phyloP scores from a whole-genome alignment of 1,284 basidiomycete species.

The Baeospora myosura region DNA sequence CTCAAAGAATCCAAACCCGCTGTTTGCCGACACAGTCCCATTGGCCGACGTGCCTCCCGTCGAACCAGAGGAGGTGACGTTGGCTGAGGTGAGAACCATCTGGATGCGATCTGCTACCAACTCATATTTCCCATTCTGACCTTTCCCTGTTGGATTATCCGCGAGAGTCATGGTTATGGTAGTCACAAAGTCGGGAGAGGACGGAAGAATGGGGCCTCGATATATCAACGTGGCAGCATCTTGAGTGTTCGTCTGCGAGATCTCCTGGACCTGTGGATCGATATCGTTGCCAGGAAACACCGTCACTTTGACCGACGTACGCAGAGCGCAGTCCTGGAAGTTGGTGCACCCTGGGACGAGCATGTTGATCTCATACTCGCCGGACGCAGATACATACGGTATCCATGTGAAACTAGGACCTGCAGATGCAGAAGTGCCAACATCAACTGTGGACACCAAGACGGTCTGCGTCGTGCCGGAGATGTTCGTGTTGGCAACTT shows the following conservation, averaged over 20 bases:
- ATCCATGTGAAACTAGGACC: slow-evolving; percentile 82
- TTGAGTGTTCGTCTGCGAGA: slow-evolving; percentile 69
- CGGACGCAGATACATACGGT: slow-evolving; percentile 84
- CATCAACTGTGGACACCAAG: slow-evolving; percentile 61
- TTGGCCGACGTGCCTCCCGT: slow-evolving; percentile 21
- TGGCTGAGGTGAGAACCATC: slow-evolving; percentile 62
- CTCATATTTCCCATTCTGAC: slow-evolving; percentile 62
- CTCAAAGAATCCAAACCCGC: slow-evolving; percentile 55
- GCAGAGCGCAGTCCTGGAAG: slow-evolving; percentile 72
- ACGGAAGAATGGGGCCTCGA: slow-evolving; percentile 73
- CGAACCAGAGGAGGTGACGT: slow-evolving; percentile 26
- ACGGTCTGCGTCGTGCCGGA: slow-evolving; percentile 76
- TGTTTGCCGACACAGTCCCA: slow-evolving; percentile 17
- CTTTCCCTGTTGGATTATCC: slow-evolving; percentile 49
- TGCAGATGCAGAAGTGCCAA: slow-evolving; percentile 51
- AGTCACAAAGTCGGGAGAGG: slow-evolving; percentile 63
- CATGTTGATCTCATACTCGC: slow-evolving; percentile 79
- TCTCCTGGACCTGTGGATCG: slow-evolving; percentile 54
- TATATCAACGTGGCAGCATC: slow-evolving; percentile 69
- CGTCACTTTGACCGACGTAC: slow-evolving; percentile 79
- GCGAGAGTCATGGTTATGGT: slow-evolving; percentile 70
- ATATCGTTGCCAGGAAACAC: slow-evolving; percentile 73
- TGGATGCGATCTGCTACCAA: slow-evolving; percentile 79
- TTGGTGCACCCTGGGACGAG: slow-evolving; percentile 82
- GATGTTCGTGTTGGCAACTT: slow-evolving; percentile 61